phyloP scores from a whole-genome alignment of 257 asterid species.

The Ballota nigra region DNA sequence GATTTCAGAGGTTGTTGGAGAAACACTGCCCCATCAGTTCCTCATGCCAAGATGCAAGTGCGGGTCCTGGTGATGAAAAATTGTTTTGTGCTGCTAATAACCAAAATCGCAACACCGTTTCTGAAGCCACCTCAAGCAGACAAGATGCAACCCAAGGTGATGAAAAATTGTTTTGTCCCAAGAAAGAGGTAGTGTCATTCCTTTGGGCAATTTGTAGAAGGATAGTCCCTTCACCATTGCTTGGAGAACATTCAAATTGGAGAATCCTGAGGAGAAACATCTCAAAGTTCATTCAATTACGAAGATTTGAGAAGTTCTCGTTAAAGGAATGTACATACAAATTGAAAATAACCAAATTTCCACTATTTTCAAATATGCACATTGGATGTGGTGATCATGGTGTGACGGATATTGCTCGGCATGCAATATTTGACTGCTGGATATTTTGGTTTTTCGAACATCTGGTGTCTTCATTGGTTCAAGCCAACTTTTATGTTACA shows the following conservation, averaged over 20 bases:
- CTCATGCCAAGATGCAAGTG: slow-evolving; percentile 30
- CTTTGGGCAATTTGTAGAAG: slow-evolving; percentile 88
- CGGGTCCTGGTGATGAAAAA: slow-evolving; percentile 24
- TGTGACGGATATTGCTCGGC: slow-evolving; percentile 38
- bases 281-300: slow-evolving; percentile 61
- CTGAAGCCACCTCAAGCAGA: slow-evolving; percentile 35
- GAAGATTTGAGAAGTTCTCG: slow-evolving; percentile 82
- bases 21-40: slow-evolving; percentile 65
- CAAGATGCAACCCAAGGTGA: background rate
- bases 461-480: slow-evolving; percentile 64
- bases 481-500: slow-evolving; percentile 80
- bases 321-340: slow-evolving; percentile 65
- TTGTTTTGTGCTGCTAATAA: slow-evolving; percentile 24
- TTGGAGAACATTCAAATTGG: slow-evolving; percentile 75
- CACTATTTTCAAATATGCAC: slow-evolving; percentile 34
- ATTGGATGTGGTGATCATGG: slow-evolving; percentile 11
- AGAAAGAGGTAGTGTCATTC: slow-evolving; percentile 74
- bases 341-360: slow-evolving; percentile 55
- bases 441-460: slow-evolving; percentile 64
- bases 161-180: slow-evolving; percentile 36
- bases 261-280: slow-evolving; percentile 65
- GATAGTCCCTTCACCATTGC: slow-evolving; percentile 62
- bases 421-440: slow-evolving; percentile 63
- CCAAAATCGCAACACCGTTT: slow-evolving; percentile 22
- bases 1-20: slow-evolving; percentile 57